phyloP scores from a whole-genome alignment of 768 basidiomycete species.

The Mycena epipterygia region DNA sequence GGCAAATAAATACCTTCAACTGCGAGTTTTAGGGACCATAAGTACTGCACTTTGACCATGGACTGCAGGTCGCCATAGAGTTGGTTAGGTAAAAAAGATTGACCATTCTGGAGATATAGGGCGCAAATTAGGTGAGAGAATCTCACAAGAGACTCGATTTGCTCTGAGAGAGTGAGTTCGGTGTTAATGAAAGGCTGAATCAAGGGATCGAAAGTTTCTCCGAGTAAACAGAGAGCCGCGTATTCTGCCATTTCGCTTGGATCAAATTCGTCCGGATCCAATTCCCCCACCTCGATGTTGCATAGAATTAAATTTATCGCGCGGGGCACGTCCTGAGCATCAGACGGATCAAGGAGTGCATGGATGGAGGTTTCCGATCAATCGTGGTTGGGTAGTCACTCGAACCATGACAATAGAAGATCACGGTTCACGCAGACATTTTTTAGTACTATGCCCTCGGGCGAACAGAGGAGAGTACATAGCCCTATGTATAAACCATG shows the following conservation, averaged over 20 bases:
- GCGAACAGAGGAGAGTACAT: neutral
- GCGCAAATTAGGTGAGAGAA: slow-evolving; percentile 28
- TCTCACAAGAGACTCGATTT: slow-evolving; percentile 20
- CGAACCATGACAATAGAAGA: slow-evolving; percentile 1
- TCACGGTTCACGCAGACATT: slow-evolving; percentile 9
- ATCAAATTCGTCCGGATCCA: slow-evolving; percentile 11
- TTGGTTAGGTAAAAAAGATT: slow-evolving; percentile 43
- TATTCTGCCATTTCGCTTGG: slow-evolving; percentile 2
- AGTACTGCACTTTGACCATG: slow-evolving; percentile 42
- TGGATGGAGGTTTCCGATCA: slow-evolving; percentile 12
- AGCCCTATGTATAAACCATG: neutral
- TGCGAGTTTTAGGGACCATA: slow-evolving; percentile 37
- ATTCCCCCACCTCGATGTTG: slow-evolving; percentile 4
- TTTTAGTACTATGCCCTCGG: neutral
- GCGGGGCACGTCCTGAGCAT: slow-evolving; percentile 37
- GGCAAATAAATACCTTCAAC: slow-evolving; percentile 34
- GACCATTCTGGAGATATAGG: slow-evolving; percentile 21
- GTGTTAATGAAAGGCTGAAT: slow-evolving; percentile 31
- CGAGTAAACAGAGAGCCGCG: slow-evolving; percentile 23
- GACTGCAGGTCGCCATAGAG: slow-evolving; percentile 47
- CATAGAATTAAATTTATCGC: slow-evolving; percentile 27
- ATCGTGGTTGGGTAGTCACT: neutral
- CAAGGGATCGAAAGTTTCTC: slow-evolving; percentile 19
- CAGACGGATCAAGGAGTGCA: slow-evolving; percentile 31
- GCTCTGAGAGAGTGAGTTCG: slow-evolving; percentile 24